Evolutionary conservation across 306 rosid species (phyloP).

Genomic region (Fragaria iinumae): DNA sequence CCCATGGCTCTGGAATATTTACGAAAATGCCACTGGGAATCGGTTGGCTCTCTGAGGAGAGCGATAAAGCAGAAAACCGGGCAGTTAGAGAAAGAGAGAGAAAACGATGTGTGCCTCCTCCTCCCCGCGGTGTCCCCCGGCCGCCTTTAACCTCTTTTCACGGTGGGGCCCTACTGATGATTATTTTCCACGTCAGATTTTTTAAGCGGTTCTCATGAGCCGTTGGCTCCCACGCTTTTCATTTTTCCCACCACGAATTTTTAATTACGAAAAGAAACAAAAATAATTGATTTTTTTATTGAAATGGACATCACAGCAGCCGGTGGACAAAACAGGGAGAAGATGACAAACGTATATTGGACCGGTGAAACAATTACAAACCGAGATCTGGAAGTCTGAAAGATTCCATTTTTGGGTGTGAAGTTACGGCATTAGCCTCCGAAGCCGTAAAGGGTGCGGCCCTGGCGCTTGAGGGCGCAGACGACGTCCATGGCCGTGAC

Average conservation of each 20-base stretch:
- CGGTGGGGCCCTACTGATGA: neutral
- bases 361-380: neutral
- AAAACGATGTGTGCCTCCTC: neutral
- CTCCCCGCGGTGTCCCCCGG: too few species aligned
- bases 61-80: neutral
- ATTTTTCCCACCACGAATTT: neutral
- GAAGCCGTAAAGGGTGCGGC: constrained; percentile 11
- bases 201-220: neutral
- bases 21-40: constrained; percentile 5
- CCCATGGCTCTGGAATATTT: constrained; percentile 42
- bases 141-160: neutral
- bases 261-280: neutral
- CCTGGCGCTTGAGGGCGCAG: neutral
- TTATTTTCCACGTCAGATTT: neutral
- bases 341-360: too few species aligned
- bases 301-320: neutral
- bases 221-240: neutral
- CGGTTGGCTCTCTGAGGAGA: neutral
- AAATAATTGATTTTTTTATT: neutral
- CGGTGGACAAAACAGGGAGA: too few species aligned
- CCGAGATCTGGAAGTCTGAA: too few species aligned
- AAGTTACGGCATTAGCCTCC: constrained; percentile 26
- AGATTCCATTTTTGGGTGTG: too few species aligned
- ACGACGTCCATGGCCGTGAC: neutral
- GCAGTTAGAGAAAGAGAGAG: neutral